A percentile compares a stretch with the other conserved stretches of the same genome.
phyloP scores from a whole-genome alignment of 192 early-diverging fungal genomes.

The Mortierella alpina region DNA sequence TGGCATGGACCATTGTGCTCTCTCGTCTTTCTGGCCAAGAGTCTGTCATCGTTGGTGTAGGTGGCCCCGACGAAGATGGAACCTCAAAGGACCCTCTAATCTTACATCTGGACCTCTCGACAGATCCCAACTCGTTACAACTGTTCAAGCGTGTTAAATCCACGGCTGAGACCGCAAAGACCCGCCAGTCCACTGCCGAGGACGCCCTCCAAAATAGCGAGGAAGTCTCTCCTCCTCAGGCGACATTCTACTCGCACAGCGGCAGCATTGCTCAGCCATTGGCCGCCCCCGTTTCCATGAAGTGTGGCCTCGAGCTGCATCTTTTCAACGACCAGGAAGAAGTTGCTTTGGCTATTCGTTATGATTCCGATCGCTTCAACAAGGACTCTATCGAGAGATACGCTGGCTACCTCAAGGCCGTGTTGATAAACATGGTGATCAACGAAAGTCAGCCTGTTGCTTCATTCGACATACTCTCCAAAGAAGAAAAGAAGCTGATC shows the following conservation, averaged over 20 bases:
- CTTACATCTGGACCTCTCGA: conserved; percentile 4
- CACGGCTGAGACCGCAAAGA: neutral
- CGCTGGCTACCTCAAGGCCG: neutral
- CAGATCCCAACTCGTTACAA: neutral
- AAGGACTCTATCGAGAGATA: neutral
- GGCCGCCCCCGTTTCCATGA: too few relatives aligned
- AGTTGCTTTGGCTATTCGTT: neutral
- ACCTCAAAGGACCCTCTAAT: neutral
- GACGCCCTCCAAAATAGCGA: neutral
- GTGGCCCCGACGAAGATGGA: neutral
- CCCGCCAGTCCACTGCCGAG: neutral
- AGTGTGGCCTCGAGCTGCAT: neutral
- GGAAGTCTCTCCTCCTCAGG: neutral
- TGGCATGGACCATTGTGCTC: neutral
- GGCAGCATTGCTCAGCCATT: too few relatives aligned
- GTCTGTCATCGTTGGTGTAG: neutral
- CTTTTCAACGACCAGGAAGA: neutral
- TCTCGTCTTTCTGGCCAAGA: conserved; percentile 9
- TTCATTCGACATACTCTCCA: neutral
- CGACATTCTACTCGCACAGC: neutral
- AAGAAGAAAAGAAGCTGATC: neutral
- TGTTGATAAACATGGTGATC: neutral
- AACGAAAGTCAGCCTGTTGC: neutral
- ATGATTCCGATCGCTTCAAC: neutral
- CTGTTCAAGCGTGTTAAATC: conserved; percentile 1